A percentile compares a stretch with the other conserved stretches of the same genome.
These are phyloP conservation scores for Ustilago crameri DNA, from an alignment of 1,284 basidiomycete genomes.

Conservation along the genomic window DNA sequence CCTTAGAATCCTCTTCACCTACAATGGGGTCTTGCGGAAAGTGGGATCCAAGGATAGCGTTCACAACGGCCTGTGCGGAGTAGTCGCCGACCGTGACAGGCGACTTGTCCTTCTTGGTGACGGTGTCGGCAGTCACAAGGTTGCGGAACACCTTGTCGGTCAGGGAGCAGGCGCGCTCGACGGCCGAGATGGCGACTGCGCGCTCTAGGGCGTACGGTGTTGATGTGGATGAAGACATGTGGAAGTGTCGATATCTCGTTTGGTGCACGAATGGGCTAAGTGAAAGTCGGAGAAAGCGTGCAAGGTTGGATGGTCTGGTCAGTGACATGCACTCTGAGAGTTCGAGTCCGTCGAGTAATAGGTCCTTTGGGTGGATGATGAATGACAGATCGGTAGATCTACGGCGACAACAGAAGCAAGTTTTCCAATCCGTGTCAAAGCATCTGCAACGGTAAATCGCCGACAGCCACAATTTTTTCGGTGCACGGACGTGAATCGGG, in stretches of 20 bases:
- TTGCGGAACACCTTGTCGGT: conserved; percentile 86
- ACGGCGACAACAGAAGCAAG: too few species aligned
- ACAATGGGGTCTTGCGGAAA: conserved; percentile 90
- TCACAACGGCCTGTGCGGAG: conserved; percentile 65
- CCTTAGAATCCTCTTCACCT: conserved; percentile 92
- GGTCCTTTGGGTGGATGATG: too few species aligned
- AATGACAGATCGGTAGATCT: too few species aligned
- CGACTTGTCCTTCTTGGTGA: conserved; percentile 92
- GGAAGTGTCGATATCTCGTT: conserved; percentile 1
- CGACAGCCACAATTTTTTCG: too few species aligned
- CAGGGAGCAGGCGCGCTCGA: conserved; percentile 81
- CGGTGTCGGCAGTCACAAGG: conserved; percentile 83
- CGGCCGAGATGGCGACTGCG: conserved; percentile 85
- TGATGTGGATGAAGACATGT: conserved; percentile 34
- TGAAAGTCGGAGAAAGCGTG: conserved; percentile 15
- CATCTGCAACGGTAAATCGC: too few species aligned
- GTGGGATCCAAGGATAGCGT: conserved; percentile 69
- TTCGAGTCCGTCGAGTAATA: too few species aligned
- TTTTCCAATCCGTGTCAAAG: too few species aligned
- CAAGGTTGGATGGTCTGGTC: neutral
- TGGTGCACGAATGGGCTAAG: neutral
- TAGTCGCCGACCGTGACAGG: conserved; percentile 81
- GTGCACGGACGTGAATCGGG: too few species aligned
- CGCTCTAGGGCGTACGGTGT: conserved; percentile 72
- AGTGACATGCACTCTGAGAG: conserved; percentile 22